Conservation (phyloP, 129 eudicot genomes). For the Dittrichia graveolens region DNA sequence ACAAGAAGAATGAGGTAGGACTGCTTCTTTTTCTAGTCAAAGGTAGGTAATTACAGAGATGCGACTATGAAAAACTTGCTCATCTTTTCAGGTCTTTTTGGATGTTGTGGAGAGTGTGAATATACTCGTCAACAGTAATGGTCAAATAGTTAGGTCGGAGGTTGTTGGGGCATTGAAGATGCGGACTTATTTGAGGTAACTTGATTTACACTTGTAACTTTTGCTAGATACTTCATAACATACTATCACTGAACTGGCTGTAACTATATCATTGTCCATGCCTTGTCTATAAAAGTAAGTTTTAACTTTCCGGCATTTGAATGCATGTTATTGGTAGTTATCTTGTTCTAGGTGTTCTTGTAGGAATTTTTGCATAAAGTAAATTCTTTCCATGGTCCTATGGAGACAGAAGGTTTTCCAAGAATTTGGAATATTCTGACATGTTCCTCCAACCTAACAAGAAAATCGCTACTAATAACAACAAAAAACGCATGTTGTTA, state of each 20-base stretch:
- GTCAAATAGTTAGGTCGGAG: conserved; percentile 92
- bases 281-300: background rate
- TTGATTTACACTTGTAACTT: background rate
- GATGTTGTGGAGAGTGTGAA: conserved; percentile 99
- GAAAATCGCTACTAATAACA: background rate
- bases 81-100: conserved; percentile 81
- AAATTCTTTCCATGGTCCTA: background rate
- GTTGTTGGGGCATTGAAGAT: conserved; percentile 98
- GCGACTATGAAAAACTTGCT: conserved; percentile 10
- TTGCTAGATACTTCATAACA: background rate
- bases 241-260: conserved; percentile 8
- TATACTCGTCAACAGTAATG: conserved; percentile 93
- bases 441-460: background rate
- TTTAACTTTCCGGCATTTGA: background rate
- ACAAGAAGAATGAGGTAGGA: conserved; percentile 90
- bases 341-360: background rate
- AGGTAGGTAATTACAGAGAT: background rate
- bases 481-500: background rate
- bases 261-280: conserved; percentile 1
- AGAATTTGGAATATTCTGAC: background rate
- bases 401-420: conserved; percentile 13
- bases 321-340: conserved; percentile 3
- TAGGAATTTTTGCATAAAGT: conserved; percentile 5
- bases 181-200: conserved; percentile 91
- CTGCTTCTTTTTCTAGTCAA: conserved; percentile 2